phyloP scores from a whole-genome alignment of 1,284 basidiomycete species.

The Austroboletus novae-zelandiae region DNA sequence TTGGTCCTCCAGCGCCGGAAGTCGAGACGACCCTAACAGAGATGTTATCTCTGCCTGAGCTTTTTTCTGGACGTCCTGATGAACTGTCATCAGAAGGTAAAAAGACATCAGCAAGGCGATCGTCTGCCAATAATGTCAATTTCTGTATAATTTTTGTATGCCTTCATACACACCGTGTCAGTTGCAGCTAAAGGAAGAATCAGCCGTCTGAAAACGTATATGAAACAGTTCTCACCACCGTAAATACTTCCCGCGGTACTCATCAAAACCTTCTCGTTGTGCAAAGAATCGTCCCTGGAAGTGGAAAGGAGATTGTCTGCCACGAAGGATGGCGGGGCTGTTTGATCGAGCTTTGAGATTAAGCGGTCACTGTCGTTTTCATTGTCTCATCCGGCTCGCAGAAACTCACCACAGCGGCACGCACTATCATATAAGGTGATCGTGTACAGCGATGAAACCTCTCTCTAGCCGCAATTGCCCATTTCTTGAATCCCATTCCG shows the following conservation, averaged over 20 bases:
- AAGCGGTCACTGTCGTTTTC: background rate
- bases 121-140: constrained; percentile 13
- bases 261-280: constrained; percentile 10
- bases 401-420: constrained; percentile 4
- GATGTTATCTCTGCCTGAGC: constrained; percentile 14
- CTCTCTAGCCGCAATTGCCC: constrained; percentile 8
- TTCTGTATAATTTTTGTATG: background rate
- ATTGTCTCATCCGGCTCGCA: too few species aligned
- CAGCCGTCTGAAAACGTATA: background rate
- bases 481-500: constrained; percentile 17
- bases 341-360: constrained; percentile 7
- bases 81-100: constrained; percentile 24
- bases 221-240: constrained; percentile 4
- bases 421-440: constrained; percentile 3
- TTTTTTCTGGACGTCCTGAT: constrained; percentile 10
- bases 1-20: constrained; percentile 24
- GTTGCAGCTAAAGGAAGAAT: constrained; percentile 8
- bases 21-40: constrained; percentile 13
- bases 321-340: constrained; percentile 11
- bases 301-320: constrained; percentile 9
- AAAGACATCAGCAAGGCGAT: constrained; percentile 22
- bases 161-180: constrained; percentile 4
- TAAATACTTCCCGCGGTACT: constrained; percentile 12
- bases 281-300: background rate
- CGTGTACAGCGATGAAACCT: constrained; percentile 11